A percentile compares a stretch with the other conserved stretches of the same genome.
Evolutionary conservation across 2,329 filamentous ascomycete species (phyloP).

Genomic region (Cryphonectria nitschkei): DNA sequence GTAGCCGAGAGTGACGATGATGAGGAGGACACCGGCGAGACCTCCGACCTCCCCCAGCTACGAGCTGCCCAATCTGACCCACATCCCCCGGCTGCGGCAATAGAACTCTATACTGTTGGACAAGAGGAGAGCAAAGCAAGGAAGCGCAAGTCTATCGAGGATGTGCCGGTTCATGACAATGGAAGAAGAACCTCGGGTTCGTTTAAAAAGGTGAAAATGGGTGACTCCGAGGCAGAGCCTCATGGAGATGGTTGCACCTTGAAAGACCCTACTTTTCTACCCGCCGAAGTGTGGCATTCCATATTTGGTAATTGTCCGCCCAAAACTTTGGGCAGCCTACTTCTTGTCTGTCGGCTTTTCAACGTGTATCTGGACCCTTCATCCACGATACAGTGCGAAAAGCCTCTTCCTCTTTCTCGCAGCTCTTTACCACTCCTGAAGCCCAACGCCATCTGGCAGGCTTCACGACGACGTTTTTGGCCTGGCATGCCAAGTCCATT

Average conservation of each 20-base stretch:
- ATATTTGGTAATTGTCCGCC: conserved; percentile 71
- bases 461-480: conserved; percentile 67
- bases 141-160: conserved; percentile 36
- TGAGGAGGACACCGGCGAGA: conserved; percentile 33
- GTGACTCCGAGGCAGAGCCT: conserved; percentile 17
- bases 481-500: conserved; percentile 72
- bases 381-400: conserved; percentile 38
- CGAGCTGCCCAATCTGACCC: conserved; percentile 8
- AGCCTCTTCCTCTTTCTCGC: conserved; percentile 40
- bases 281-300: conserved; percentile 70
- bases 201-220: conserved; percentile 38
- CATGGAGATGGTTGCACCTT: conserved; percentile 18
- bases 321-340: conserved; percentile 63
- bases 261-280: conserved; percentile 44
- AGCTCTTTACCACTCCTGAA: conserved; percentile 44
- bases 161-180: conserved; percentile 16
- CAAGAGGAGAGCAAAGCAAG: conserved; percentile 33
- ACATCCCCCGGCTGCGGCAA: conserved; percentile 12
- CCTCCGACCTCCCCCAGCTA: conserved; percentile 6
- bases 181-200: conserved; percentile 13
- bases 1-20: conserved; percentile 39
- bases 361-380: conserved; percentile 59
- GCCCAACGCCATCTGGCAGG: conserved; percentile 72
- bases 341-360: conserved; percentile 70
- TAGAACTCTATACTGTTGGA: conserved; percentile 27